A percentile compares a stretch with the other conserved stretches of the same genome.
phyloP scores from a whole-genome alignment of 2,329 filamentous ascomycete genomes.

The Ceratocystis albifundus region DNA sequence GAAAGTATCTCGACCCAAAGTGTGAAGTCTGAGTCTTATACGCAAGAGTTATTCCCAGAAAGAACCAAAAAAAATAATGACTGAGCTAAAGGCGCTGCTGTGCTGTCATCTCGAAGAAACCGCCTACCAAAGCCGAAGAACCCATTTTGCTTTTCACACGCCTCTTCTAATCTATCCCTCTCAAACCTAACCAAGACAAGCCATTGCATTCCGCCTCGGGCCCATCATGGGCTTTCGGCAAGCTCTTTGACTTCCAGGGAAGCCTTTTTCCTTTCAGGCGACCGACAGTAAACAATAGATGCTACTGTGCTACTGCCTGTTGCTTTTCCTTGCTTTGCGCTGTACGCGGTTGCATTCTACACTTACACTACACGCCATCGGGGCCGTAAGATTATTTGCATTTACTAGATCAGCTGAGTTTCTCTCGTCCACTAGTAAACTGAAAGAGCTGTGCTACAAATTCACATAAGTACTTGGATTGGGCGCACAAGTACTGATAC shows the following conservation, averaged over 20 bases:
- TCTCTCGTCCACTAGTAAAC: background rate
- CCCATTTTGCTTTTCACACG: background rate
- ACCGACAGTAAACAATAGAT: background rate
- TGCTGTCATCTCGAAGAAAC: background rate
- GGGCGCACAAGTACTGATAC: background rate
- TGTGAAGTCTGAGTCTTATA: background rate
- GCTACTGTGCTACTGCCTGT: background rate
- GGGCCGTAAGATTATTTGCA: background rate
- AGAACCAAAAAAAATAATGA: background rate
- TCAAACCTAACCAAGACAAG: background rate
- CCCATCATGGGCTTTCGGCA: background rate
- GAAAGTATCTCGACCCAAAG: too few species aligned
- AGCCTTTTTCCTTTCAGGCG: background rate
- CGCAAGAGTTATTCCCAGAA: background rate
- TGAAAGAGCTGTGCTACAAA: background rate
- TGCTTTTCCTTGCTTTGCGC: background rate
- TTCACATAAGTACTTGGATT: background rate
- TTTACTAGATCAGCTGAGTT: background rate
- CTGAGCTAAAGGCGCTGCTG: background rate
- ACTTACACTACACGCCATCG: background rate
- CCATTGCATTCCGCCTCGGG: background rate
- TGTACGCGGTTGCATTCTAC: background rate
- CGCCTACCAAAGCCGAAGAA: background rate
- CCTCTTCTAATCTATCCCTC: background rate
- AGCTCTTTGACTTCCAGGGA: background rate